A percentile compares a stretch with the other conserved stretches of the same genome.
phyloP scores from a whole-genome alignment of 352 stramenopile genomes.

The Saprolegnia parasitica region DNA sequence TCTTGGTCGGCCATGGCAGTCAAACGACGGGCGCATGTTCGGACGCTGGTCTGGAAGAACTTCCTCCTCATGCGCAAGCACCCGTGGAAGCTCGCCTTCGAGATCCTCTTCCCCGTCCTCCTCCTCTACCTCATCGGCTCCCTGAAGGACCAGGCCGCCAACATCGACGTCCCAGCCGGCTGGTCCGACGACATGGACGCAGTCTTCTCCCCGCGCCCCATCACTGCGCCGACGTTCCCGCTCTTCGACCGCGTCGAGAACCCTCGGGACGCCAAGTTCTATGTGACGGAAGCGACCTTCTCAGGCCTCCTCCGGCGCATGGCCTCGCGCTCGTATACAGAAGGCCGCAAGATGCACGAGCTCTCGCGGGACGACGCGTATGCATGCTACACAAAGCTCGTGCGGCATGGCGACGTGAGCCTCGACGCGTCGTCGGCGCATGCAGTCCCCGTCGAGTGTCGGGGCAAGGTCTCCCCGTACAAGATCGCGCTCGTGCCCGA shows the following conservation, averaged over 20 bases:
- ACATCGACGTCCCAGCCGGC: constrained; percentile 2
- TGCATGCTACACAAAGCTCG: constrained; percentile 45
- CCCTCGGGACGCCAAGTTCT: constrained; percentile 36
- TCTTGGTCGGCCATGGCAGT: too few relatives aligned
- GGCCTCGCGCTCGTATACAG: constrained; percentile 42
- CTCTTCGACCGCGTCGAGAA: not conserved
- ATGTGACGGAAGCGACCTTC: constrained; percentile 65
- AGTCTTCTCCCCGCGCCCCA: not conserved
- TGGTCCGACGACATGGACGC: not conserved
- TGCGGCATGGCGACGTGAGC: constrained; percentile 51
- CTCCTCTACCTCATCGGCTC: constrained; percentile 54
- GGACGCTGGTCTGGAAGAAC: constrained; percentile 65
- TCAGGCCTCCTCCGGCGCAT: constrained; percentile 51
- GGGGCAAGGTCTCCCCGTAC: constrained; percentile 59
- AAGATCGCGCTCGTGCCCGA: constrained; percentile 67
- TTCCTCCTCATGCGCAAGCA: constrained; percentile 68
- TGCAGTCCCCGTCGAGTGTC: constrained; percentile 44
- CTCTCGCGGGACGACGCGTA: constrained; percentile 39
- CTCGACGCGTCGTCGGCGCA: constrained; percentile 36
- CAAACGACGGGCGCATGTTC: not conserved
- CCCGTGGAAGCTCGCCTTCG: constrained; percentile 42
- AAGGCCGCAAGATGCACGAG: constrained; percentile 45
- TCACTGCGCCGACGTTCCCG: not conserved
- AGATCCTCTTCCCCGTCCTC: constrained; percentile 57
- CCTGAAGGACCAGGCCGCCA: constrained; percentile 37